Evolutionary conservation across 495 filamentous ascomycete species (phyloP).

Genomic region (Penicillium egyptiacum): DNA sequence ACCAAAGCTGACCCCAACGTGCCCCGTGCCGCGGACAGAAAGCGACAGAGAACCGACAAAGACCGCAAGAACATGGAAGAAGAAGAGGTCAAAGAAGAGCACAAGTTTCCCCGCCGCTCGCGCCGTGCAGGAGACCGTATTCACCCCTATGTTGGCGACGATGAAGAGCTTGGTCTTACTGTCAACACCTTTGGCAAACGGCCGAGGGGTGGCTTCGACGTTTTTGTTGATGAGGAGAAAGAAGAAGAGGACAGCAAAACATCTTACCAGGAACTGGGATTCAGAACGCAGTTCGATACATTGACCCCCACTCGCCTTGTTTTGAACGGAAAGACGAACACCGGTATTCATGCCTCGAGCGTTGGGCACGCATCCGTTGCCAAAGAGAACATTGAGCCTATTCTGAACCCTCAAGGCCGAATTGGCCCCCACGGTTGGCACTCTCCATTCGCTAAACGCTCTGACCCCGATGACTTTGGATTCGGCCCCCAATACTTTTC

Average conservation of each 20-base stretch:
- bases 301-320: slow-evolving; percentile 27
- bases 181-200: slow-evolving; percentile 20
- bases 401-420: slow-evolving; percentile 35
- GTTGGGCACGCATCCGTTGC: slow-evolving; percentile 10
- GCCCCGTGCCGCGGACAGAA: slow-evolving; percentile 27
- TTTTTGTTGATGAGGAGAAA: slow-evolving; percentile 36
- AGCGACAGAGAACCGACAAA: slow-evolving; percentile 21
- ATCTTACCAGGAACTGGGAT: slow-evolving; percentile 12
- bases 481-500: slow-evolving; percentile 36
- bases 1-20: slow-evolving; percentile 37
- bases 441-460: slow-evolving; percentile 33
- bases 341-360: slow-evolving; percentile 16
- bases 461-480: slow-evolving; percentile 24
- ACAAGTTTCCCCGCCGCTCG: slow-evolving; percentile 3
- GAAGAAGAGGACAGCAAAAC: slow-evolving; percentile 12
- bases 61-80: slow-evolving; percentile 5
- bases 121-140: slow-evolving; percentile 7
- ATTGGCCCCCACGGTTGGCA: slow-evolving; percentile 35
- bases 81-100: neutral
- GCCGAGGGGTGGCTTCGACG: slow-evolving; percentile 27
- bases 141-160: slow-evolving; percentile 20
- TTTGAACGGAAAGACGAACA: slow-evolving; percentile 21
- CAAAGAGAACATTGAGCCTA: slow-evolving; percentile 51
- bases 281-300: slow-evolving; percentile 16
- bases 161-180: slow-evolving; percentile 35